Evolutionary conservation across 305 asterid species (phyloP).

Genomic region (Solanum hybrid): DNA sequence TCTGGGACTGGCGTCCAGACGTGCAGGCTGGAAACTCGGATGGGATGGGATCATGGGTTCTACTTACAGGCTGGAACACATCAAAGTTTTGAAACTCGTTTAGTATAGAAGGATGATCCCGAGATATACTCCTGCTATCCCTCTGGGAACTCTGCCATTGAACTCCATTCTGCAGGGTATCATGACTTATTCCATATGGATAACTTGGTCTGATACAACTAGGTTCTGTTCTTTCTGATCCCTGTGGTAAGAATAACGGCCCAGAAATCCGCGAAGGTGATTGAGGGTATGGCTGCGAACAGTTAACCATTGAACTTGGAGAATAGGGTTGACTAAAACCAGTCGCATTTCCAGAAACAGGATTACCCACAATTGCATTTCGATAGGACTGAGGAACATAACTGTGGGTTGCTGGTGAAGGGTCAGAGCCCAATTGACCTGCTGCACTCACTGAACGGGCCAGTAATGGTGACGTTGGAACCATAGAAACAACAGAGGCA

Average conservation of each 20-base stretch:
- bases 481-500: conserved; percentile 42
- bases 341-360: conserved; percentile 34
- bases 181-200: conserved; percentile 58
- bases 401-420: conserved; percentile 39
- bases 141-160: conserved; percentile 47
- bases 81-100: conserved; percentile 39
- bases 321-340: conserved; percentile 48
- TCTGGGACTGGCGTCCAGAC: conserved; percentile 52
- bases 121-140: conserved; percentile 26
- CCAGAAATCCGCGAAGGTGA: conserved; percentile 29
- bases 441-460: conserved; percentile 77
- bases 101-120: conserved; percentile 26
- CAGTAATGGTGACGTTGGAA: conserved; percentile 42
- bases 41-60: conserved; percentile 41
- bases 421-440: conserved; percentile 67
- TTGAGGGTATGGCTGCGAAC: conserved; percentile 42
- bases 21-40: conserved; percentile 41
- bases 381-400: conserved; percentile 78
- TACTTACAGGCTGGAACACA: conserved; percentile 28
- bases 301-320: conserved; percentile 31
- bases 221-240: conserved; percentile 43
- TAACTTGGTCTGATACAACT: conserved; percentile 30
- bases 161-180: conserved; percentile 36
- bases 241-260: conserved; percentile 36
- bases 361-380: conserved; percentile 69